Conservation (phyloP, 2,329 filamentous ascomycete genomes). For the Emmonsiellopsis sp. region DNA sequence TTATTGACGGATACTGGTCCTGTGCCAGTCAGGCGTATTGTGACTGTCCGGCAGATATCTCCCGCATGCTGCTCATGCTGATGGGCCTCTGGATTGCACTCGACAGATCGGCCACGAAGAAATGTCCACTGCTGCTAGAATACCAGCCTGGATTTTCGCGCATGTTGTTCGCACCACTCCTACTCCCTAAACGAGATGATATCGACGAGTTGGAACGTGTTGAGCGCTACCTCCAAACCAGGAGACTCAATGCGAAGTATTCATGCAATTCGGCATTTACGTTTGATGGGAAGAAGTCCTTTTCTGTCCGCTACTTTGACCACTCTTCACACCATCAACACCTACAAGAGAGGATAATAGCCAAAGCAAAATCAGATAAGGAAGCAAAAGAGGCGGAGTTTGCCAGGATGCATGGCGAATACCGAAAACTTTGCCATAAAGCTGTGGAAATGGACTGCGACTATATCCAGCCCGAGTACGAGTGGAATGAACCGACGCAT, state of each 20-base stretch:
- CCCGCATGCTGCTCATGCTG: conserved; percentile 46
- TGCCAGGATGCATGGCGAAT: conserved; percentile 12
- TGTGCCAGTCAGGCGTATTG: not conserved
- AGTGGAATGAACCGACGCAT: not conserved
- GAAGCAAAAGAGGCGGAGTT: conserved; percentile 28
- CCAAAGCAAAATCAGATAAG: conserved; percentile 21
- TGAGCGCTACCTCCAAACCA: conserved; percentile 38
- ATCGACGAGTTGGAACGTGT: conserved; percentile 37
- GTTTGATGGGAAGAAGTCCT: conserved; percentile 28
- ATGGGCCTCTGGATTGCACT: conserved; percentile 51
- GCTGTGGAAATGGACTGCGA: not conserved
- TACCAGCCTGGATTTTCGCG: conserved; percentile 40
- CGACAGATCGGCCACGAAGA: conserved; percentile 37
- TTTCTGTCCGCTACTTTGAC: conserved; percentile 41
- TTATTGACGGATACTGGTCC: not conserved
- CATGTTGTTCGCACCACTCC: conserved; percentile 32
- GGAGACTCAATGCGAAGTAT: conserved; percentile 14
- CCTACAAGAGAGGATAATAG: conserved; percentile 29
- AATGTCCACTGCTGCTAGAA: conserved; percentile 32
- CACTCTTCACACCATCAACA: conserved; percentile 32
- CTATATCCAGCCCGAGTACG: not conserved
- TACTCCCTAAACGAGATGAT: conserved; percentile 35
- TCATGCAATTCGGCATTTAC: conserved; percentile 28
- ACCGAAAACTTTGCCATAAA: not conserved
- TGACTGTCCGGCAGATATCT: conserved; percentile 35